phyloP scores from a whole-genome alignment of 331 rosid species.

The Acacia pycnantha region DNA sequence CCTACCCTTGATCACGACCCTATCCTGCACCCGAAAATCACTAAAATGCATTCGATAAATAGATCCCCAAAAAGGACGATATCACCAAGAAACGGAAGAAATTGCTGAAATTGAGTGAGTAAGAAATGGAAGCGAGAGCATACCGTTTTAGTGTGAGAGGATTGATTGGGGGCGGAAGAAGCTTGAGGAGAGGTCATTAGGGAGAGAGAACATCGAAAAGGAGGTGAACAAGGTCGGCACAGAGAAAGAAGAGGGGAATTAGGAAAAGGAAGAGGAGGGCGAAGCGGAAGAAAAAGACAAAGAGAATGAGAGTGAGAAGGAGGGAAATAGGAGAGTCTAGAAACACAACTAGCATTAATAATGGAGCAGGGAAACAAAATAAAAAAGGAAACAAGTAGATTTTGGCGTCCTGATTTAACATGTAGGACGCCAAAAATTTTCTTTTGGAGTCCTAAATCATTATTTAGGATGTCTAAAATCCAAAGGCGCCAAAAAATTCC shows the following conservation, averaged over 20 bases:
- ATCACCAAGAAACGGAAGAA: no score
- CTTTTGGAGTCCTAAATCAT: no score
- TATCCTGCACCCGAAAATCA: conserved; percentile 51
- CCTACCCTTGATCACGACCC: conserved; percentile 82
- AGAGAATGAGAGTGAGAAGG: conserved; percentile 45
- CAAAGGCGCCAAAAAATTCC: no score
- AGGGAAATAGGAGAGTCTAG: conserved; percentile 59
- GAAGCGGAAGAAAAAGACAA: conserved; percentile 52
- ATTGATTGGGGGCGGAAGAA: conserved; percentile 29
- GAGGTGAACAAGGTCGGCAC: conserved; percentile 49
- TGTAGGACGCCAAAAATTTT: no score
- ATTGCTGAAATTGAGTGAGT: neutral
- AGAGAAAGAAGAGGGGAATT: conserved; percentile 50
- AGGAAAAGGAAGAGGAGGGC: conserved; percentile 47
- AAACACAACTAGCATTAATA: conserved; percentile 48
- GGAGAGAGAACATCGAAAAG: conserved; percentile 42
- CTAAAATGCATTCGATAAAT: neutral
- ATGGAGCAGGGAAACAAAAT: no score
- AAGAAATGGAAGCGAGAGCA: neutral
- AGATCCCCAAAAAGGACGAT: neutral
- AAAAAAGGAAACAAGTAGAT: no score
- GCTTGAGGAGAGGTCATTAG: conserved; percentile 46
- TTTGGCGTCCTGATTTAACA: no score
- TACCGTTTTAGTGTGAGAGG: conserved; percentile 64
- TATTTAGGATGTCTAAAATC: no score